These are phyloP conservation scores for Fusarium sp. DNA, from an alignment of 2,329 filamentous ascomycete species.

Conservation along the genomic window DNA sequence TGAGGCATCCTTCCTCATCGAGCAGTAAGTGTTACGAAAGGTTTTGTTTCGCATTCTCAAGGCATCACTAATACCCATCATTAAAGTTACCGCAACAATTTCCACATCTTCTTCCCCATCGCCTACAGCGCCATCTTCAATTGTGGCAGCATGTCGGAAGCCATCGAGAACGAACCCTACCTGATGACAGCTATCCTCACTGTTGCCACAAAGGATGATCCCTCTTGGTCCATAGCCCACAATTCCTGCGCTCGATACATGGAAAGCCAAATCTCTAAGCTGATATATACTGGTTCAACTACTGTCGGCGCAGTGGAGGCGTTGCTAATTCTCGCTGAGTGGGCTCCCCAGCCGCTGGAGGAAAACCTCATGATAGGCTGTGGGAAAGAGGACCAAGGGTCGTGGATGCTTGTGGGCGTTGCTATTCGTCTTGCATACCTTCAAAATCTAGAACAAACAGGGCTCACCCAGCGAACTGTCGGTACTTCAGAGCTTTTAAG, in stretches of 20 bases:
- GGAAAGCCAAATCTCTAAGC: constrained; percentile 75
- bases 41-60: too few species aligned
- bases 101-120: constrained; percentile 78
- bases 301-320: constrained; percentile 80
- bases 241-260: constrained; percentile 77
- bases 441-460: constrained; percentile 76
- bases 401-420: constrained; percentile 82
- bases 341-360: constrained; percentile 76
- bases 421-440: constrained; percentile 78
- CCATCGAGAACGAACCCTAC: constrained; percentile 73
- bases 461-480: constrained; percentile 71
- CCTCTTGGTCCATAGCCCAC: constrained; percentile 72
- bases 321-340: constrained; percentile 77
- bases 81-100: constrained; percentile 71
- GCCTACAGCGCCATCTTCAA: constrained; percentile 72
- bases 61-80: too few species aligned
- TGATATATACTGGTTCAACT: constrained; percentile 75
- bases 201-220: constrained; percentile 78
- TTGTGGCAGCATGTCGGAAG: constrained; percentile 63
- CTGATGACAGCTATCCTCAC: constrained; percentile 78
- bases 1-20: constrained; percentile 46
- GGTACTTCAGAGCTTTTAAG: constrained; percentile 71
- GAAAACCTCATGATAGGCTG: constrained; percentile 74
- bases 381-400: constrained; percentile 79
- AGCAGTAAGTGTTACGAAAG: constrained; percentile 42